Base-by-base conservation (phyloP, 805 yeast genomes). In the Yamadazyma tumulicola region DNA sequence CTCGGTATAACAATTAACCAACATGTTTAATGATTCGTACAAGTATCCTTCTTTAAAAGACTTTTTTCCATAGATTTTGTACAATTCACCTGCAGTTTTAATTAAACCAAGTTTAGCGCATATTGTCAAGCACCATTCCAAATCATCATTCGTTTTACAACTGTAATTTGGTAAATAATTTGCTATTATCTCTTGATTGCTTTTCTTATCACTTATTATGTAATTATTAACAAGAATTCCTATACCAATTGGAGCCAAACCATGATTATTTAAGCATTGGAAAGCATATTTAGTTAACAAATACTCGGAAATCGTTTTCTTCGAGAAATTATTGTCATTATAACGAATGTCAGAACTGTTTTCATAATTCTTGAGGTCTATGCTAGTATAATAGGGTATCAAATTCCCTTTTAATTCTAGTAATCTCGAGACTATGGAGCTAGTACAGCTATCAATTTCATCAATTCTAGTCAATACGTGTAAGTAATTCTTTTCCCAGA, bases 111-210 rank as follows among this genome's bases (percentile, higher is more conserved):
- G 64, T 46, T 79, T 72, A 9, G 88, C 84, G 60, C 91, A 82
- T 4, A 84, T 64, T 2, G 85, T 74, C 33, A 84, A 60, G 29
- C 81, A 74, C 91, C 91, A 84, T 54, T 84, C 93, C 41, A 81
- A 67, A 51, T 84, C 94, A 52, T 83, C 89, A 49, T 79, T 81
- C 6, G 80, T 79, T 35, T 70, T 60, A 48, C 78, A 79, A 28
- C 78, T 67, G 50, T 66, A 83, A 15, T 68, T 69, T 4, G 86
- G 85, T 22, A 84, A 57, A 31, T 75, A 67, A 39, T 76, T 79
- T 4, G 76, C 69, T 22, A 84, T 67, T 1, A 75, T 68, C 11
- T 47, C 41, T 29, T 46, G 49, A 30, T 52, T 49, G 15, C 42
- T 41, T 14, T 60, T 60, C 9, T 63, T 51, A n/a, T 72, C 68